Conservation (phyloP, 108 stramenopile genomes). For the Nitzschia sp. region DNA sequence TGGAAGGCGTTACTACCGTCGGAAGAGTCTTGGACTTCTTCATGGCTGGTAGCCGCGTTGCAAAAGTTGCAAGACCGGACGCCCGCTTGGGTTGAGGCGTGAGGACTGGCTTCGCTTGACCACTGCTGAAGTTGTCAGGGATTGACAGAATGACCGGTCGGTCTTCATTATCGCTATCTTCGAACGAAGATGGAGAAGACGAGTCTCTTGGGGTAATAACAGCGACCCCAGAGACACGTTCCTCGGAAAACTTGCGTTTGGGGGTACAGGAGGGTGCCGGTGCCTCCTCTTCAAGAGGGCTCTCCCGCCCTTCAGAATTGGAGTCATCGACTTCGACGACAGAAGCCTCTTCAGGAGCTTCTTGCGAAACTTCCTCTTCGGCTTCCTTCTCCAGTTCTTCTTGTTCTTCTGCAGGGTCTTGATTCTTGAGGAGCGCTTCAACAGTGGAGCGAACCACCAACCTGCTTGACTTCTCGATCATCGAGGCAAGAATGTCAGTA, state of each 20-base stretch:
- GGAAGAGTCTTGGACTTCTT: slow-evolving; percentile 11
- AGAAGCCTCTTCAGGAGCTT: neutral
- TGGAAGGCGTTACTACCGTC: slow-evolving; percentile 25
- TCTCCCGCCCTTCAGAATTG: neutral
- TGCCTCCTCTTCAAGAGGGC: neutral
- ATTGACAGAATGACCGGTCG: slow-evolving; percentile 14
- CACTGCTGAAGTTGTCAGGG: slow-evolving; percentile 14
- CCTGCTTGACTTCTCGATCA: slow-evolving; percentile 78
- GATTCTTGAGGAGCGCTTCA: slow-evolving; percentile 44
- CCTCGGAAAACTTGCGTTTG: slow-evolving; percentile 31
- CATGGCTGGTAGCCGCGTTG: slow-evolving; percentile 14
- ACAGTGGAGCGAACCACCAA: slow-evolving; percentile 64
- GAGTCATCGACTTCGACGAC: neutral
- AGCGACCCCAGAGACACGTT: slow-evolving; percentile 8
- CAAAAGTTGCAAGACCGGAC: neutral
- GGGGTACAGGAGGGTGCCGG: slow-evolving; percentile 15
- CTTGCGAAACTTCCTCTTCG: neutral
- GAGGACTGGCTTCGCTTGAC: neutral
- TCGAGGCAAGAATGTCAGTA: slow-evolving; percentile 74
- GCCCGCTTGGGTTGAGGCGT: slow-evolving; percentile 15
- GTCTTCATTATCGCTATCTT: slow-evolving; percentile 17
- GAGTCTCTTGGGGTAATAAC: slow-evolving; percentile 31
- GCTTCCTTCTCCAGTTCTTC: neutral
- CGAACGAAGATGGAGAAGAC: slow-evolving; percentile 28
- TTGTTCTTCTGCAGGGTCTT: neutral